phyloP scores from a whole-genome alignment of 768 basidiomycete species.

The Wakefieldia striispora region DNA sequence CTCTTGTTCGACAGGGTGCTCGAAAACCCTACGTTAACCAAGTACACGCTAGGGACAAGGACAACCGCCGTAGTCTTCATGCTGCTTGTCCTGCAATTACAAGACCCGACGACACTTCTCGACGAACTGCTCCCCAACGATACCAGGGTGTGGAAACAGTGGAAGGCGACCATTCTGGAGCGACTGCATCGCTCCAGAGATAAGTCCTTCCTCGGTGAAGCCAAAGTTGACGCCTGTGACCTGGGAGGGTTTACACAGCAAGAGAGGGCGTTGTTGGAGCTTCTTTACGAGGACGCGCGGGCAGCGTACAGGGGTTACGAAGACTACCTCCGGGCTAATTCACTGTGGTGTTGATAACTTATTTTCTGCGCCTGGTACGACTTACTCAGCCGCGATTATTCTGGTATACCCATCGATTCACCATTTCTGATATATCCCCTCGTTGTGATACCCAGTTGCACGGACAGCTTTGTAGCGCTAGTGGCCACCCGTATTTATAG shows the following conservation, averaged over 20 bases:
- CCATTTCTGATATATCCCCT: too few species aligned
- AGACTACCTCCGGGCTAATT: constrained; percentile 3
- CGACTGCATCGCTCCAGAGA: background rate
- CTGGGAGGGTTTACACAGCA: constrained; percentile 5
- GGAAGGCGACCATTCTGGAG: constrained; percentile 17
- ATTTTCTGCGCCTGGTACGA: too few species aligned
- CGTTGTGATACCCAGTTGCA: too few species aligned
- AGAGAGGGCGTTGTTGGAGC: constrained; percentile 6
- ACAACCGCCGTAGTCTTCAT: constrained; percentile 18
- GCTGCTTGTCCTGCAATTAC: constrained; percentile 8
- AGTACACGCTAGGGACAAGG: constrained; percentile 14
- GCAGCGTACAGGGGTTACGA: constrained; percentile 11
- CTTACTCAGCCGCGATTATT: too few species aligned
- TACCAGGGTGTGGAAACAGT: constrained; percentile 19
- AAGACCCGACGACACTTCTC: constrained; percentile 8
- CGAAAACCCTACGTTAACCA: constrained; percentile 12
- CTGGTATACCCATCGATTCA: too few species aligned
- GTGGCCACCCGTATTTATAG: too few species aligned
- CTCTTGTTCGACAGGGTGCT: constrained; percentile 13
- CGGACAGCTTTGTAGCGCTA: too few species aligned
- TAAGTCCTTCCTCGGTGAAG: background rate
- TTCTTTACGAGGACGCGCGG: constrained; percentile 14
- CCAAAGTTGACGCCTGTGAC: background rate
- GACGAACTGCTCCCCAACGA: constrained; percentile 21
- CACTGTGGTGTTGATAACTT: background rate